Evolutionary conservation across 305 asterid genomes (phyloP).

Genomic region (Nicotiana rustica): DNA sequence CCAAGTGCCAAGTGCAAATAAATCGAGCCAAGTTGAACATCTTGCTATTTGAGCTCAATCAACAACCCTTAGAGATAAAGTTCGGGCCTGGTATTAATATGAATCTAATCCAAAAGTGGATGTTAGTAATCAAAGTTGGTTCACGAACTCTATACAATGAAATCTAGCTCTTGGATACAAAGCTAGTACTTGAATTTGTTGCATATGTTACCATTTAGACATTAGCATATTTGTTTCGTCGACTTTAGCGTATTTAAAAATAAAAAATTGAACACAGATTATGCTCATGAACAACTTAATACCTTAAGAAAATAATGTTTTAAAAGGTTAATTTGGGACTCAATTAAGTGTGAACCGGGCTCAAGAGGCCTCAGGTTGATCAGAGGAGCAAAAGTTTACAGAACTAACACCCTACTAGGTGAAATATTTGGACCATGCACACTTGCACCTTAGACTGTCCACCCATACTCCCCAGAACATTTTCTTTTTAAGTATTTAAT

Average conservation of each 20-base stretch:
- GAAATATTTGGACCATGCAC: not conserved
- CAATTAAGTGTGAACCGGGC: not conserved
- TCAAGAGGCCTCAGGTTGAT: not conserved
- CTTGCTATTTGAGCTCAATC: not conserved
- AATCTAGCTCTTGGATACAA: not conserved
- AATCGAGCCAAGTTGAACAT: conserved; percentile 5
- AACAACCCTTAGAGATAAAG: not conserved
- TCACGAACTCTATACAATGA: not conserved
- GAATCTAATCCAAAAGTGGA: not conserved
- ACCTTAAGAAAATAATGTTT: not conserved
- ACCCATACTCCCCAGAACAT: not conserved
- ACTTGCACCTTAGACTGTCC: not conserved
- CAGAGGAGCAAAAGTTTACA: not conserved
- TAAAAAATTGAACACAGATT: not conserved
- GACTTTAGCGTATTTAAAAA: no score
- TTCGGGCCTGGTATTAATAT: not conserved
- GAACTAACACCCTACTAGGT: not conserved
- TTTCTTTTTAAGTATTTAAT: not conserved
- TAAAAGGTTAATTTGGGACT: not conserved
- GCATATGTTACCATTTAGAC: not conserved
- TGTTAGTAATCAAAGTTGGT: not conserved
- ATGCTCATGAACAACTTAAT: not conserved
- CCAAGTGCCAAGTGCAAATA: not conserved
- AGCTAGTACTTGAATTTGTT: not conserved
- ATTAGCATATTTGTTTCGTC: not conserved